These are phyloP conservation scores for Diospyros lotus DNA, from an alignment of 148 eudicot species.

Conservation along the genomic window DNA sequence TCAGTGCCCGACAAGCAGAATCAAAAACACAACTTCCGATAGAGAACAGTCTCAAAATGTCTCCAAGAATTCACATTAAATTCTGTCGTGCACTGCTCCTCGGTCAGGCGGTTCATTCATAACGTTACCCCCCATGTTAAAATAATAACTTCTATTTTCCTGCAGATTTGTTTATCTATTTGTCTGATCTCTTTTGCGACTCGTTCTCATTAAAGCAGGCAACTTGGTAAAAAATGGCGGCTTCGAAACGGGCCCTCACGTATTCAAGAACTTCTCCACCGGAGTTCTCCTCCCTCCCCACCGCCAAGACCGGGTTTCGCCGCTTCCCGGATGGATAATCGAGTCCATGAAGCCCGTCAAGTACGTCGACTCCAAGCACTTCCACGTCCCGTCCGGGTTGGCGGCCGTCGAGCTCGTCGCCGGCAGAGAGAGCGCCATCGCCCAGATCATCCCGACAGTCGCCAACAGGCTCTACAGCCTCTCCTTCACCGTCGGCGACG, in stretches of 20 bases:
- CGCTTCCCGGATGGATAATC: constrained; percentile 69
- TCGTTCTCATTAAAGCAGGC: constrained; percentile 18
- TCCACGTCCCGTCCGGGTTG: constrained; percentile 51
- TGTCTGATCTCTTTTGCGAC: no score
- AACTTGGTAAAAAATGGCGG: constrained; percentile 73
- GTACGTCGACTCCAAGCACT: constrained; percentile 66
- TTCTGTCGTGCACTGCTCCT: no score
- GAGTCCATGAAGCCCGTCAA: constrained; percentile 78
- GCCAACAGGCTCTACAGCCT: constrained; percentile 30
- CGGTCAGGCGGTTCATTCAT: no score
- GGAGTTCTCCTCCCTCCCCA: constrained; percentile 75
- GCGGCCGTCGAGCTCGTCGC: constrained; percentile 62
- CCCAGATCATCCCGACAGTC: constrained; percentile 47
- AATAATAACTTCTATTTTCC: no score
- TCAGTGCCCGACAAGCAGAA: no score
- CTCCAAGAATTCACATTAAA: no score
- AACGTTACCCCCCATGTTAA: no score
- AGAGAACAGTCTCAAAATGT: no score
- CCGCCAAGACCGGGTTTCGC: constrained; percentile 41
- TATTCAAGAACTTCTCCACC: constrained; percentile 61
- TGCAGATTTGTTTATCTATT: no score
- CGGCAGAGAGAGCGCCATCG: constrained; percentile 69
- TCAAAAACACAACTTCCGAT: no score
- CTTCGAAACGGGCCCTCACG: constrained; percentile 69
- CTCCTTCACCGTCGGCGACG: constrained; percentile 42